phyloP scores from a whole-genome alignment of 352 stramenopile species.

The Pythium periplocum region DNA sequence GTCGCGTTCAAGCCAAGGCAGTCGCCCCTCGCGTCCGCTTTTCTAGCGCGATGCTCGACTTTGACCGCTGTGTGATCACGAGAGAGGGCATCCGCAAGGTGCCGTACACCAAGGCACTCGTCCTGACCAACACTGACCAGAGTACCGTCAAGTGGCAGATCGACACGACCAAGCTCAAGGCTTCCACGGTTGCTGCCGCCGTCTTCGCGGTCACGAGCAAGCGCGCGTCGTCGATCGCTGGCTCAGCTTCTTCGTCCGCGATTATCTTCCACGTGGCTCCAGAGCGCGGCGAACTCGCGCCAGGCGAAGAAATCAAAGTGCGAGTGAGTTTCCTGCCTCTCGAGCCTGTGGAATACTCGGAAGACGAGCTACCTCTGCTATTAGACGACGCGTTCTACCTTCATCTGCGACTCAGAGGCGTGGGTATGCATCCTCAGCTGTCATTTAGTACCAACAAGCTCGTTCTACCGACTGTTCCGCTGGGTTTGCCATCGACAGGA shows the following conservation, averaged over 20 bases:
- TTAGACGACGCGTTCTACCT: conserved; percentile 77
- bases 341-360: conserved; percentile 70
- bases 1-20: conserved; percentile 42
- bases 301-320: conserved; percentile 69
- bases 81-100: conserved; percentile 80
- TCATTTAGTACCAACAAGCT: conserved; percentile 85
- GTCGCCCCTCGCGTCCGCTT: conserved; percentile 69
- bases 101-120: conserved; percentile 78
- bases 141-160: conserved; percentile 69
- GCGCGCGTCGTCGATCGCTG: conserved; percentile 9
- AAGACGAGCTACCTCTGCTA: conserved; percentile 67
- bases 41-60: conserved; percentile 68
- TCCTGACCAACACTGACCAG: conserved; percentile 70
- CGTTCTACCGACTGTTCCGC: conserved; percentile 85
- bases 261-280: conserved; percentile 82
- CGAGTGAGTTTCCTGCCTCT: conserved; percentile 85
- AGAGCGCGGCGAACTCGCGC: conserved; percentile 69
- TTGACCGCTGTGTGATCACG: conserved; percentile 83
- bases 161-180: conserved; percentile 45
- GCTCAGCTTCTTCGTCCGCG: conserved; percentile 26
- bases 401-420: conserved; percentile 68
- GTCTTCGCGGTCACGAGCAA: conserved; percentile 13
- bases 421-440: conserved; percentile 90
- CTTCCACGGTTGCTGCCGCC: conserved; percentile 9
- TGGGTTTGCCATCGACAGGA: conserved; percentile 62